Evolutionary conservation across 305 asterid species (phyloP), one percentile per base, ranked within the genome.

Genomic region (Fraxinus nigra): DNA sequence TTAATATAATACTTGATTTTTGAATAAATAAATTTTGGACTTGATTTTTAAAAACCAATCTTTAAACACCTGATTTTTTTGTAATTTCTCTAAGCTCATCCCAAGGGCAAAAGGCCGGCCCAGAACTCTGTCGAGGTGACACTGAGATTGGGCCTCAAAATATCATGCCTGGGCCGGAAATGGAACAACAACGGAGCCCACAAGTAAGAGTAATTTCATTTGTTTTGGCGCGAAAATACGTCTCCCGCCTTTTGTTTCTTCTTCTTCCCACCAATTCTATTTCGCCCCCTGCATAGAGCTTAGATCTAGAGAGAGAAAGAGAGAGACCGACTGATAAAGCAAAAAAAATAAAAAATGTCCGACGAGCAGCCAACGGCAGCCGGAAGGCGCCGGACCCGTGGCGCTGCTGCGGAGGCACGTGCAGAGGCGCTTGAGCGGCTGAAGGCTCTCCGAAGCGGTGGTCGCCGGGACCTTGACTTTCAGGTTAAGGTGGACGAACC

Each of bases 401-500:
- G 93, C 51, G 76, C 90, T 67, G 65, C 85, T 78, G 88, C 81
- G 48, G 82, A 81, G 48, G 95, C 91, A 18, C 96, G 97, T 46
- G 82, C 92, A 30, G 91, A 81, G 20, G 94, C 94, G 0, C 94
- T 95, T 38, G 93, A 95, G 90, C 94, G 88, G 77, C 95, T 95
- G 65, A 90, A 85, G 88, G 94, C 96, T 14, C 81, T 83, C 84
- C 91, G 92, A 2, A 87, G 91, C 37, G 97, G 95, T 69, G 93
- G 91, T 67, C 92, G 93, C 46, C 91, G 93, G 43, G 90, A 92
- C 22, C 51, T 87, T 77, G 97, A 93, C 74, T 87, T 86, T 82
- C 94, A 91, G 87, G 72, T 96, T 73, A 96, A 91, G 86, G 87
- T 94, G 86, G 98, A 94, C 75, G 83, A 90, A 79, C 97, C 93